A percentile compares a stretch with the other conserved stretches of the same genome.
phyloP scores from a whole-genome alignment of 352 stramenopile genomes.

The Albugo laibachii region DNA sequence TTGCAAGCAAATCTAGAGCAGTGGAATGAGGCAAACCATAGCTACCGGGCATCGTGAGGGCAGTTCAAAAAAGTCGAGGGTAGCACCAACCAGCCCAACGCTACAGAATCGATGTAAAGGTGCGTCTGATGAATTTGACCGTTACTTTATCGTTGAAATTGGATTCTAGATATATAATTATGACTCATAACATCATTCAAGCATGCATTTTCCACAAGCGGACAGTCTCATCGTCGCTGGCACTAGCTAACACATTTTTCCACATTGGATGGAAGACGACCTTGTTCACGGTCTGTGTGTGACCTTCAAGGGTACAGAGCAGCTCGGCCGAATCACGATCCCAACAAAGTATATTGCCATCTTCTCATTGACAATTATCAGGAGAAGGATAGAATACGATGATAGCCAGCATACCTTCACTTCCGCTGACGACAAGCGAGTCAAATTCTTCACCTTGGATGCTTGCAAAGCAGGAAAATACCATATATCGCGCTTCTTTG shows the following conservation, averaged over 20 bases:
- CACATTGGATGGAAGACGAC: conserved; percentile 27
- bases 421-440: too few species aligned
- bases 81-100: neutral
- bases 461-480: too few species aligned
- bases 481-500: neutral
- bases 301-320: conserved; percentile 15
- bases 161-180: too few species aligned
- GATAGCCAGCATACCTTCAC: too few species aligned
- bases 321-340: conserved; percentile 25
- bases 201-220: conserved; percentile 2
- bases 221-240: conserved; percentile 59
- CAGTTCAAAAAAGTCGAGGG: neutral
- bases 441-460: neutral
- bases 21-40: neutral
- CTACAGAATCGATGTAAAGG: neutral
- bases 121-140: neutral
- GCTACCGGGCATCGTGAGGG: neutral
- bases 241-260: conserved; percentile 29
- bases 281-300: conserved; percentile 50
- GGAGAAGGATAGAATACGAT: neutral
- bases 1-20: conserved; percentile 1
- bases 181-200: neutral
- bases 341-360: conserved; percentile 38
- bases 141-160: neutral
- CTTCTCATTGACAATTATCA: conserved; percentile 7